A percentile compares a stretch with the other conserved stretches of the same genome.
Evolutionary conservation across 108 stramenopile species (phyloP).

Genomic region (Asterionellopsis glacialis): DNA sequence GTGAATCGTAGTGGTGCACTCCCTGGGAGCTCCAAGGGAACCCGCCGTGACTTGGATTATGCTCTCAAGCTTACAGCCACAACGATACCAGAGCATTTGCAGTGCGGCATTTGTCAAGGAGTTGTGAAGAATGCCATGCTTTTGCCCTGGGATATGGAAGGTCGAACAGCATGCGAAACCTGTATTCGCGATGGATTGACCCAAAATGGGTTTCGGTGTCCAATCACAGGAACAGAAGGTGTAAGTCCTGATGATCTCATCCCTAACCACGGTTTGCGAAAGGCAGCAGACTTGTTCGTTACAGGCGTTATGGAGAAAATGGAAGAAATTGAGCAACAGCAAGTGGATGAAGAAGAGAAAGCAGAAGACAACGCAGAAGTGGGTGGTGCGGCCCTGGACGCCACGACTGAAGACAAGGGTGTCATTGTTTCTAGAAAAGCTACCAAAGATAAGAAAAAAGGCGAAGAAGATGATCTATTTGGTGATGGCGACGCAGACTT

Average conservation of each 20-base stretch:
- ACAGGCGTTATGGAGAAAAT: constrained; percentile 75
- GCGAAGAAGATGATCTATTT: constrained; percentile 50
- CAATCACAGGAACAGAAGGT: constrained; percentile 75
- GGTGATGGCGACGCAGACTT: constrained; percentile 67
- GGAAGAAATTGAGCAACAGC: constrained; percentile 69
- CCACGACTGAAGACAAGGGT: constrained; percentile 55
- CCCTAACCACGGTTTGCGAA: constrained; percentile 69
- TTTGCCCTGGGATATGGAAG: constrained; percentile 80
- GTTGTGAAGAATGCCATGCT: constrained; percentile 77
- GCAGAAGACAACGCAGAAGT: constrained; percentile 15
- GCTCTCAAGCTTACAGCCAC: constrained; percentile 75
- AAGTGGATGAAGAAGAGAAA: constrained; percentile 53
- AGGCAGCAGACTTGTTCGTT: constrained; percentile 74
- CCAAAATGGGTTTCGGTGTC: constrained; percentile 75
- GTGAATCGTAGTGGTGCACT: constrained; percentile 70
- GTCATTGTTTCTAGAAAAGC: constrained; percentile 43
- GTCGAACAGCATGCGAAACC: constrained; percentile 68
- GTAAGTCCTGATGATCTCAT: constrained; percentile 83
- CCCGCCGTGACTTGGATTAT: constrained; percentile 63
- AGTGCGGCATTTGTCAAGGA: constrained; percentile 68
- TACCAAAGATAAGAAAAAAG: constrained; percentile 23
- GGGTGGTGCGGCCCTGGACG: constrained; percentile 22
- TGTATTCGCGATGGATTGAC: constrained; percentile 80
- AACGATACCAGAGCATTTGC: constrained; percentile 70
- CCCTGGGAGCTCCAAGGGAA: constrained; percentile 42